Evolutionary conservation across 257 asterid species (phyloP).

Genomic region (Solanum infundibuliforme): DNA sequence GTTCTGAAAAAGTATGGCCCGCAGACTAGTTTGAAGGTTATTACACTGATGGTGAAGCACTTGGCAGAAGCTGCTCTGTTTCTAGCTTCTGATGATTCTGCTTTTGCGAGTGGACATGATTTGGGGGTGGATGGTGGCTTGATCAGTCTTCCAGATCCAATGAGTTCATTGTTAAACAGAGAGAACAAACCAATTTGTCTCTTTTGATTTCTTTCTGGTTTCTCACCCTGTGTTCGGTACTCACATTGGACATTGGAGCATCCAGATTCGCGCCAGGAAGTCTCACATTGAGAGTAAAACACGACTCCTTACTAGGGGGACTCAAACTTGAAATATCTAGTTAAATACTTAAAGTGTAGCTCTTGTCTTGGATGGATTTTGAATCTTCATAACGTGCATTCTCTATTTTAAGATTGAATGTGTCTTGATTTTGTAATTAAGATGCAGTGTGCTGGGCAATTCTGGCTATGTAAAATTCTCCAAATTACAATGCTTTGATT

Average conservation of each 20-base stretch:
- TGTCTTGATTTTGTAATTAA: too few relatives aligned
- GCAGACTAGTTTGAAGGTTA: constrained; percentile 15
- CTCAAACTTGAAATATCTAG: neutral
- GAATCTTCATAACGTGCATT: too few relatives aligned
- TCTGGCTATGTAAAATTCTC: too few relatives aligned
- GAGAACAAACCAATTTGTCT: neutral
- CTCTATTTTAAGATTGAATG: neutral
- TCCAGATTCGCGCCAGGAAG: too few relatives aligned
- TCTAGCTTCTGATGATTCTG: constrained; percentile 22
- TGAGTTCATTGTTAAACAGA: neutral
- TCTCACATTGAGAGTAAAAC: neutral
- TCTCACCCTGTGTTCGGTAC: too few relatives aligned
- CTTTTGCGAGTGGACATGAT: constrained; percentile 20
- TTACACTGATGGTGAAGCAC: neutral
- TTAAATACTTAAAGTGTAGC: too few relatives aligned
- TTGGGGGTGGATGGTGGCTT: constrained; percentile 21
- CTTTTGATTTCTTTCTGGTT: neutral
- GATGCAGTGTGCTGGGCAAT: too few relatives aligned
- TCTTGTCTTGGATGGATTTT: too few relatives aligned
- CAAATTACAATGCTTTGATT: too few relatives aligned
- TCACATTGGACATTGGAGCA: too few relatives aligned
- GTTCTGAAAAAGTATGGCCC: constrained; percentile 1
- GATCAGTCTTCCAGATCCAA: neutral
- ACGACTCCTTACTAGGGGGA: too few relatives aligned
- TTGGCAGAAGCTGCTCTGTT: constrained; percentile 23